Base-by-base conservation (phyloP, 2,329 filamentous ascomycete species). In the Penicillium sp. region DNA sequence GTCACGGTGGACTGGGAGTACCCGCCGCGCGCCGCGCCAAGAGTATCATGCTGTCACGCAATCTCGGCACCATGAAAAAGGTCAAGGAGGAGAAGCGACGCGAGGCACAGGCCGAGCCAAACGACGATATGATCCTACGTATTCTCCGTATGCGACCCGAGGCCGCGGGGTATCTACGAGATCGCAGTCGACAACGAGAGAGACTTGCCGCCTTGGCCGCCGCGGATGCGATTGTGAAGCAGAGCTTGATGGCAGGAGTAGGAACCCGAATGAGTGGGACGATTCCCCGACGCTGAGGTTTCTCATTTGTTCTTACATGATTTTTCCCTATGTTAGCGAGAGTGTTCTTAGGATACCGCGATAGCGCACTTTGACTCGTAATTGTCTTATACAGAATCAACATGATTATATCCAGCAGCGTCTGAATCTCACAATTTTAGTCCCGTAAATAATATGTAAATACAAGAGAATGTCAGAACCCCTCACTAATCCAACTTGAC, bases 81-180 rank as follows among this genome's bases (percentile, higher is more conserved):
- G 91, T 90, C 33, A 97, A 97, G 74, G 91, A 96, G 70, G 93
- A 96, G 74, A 97, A 96, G 77, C 83, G 94, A 58, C 91, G 92
- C 63, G 93, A 97, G 70, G 91, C 91, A 1, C 94, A 99, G 69
- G 93, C 94, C 1, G 94, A 97, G 69, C 93, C 94, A 1, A 96
- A 88, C 69, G 94, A 99, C 71, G 94, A 99, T 69, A 97, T 97
- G 89, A 97, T 99, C 60, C 74, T 99, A 64, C 83, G 94, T 17
- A 99, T 99, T 59, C 74, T 99, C 60, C 83, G 94, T 45, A 99
- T 99, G 94, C 81, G 94, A 40, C 91, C 91, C 2, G 94, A 97
- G 75, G 94, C 94, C 3, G 83, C 86, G 42, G 78, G 84, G 27
- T 99, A 99, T 73, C 80, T 99, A 54, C 90, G 90, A 66, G 93